Base-by-base conservation (phyloP, 2,329 filamentous ascomycete species). In the Arthrobotrys pseudoclavata region DNA sequence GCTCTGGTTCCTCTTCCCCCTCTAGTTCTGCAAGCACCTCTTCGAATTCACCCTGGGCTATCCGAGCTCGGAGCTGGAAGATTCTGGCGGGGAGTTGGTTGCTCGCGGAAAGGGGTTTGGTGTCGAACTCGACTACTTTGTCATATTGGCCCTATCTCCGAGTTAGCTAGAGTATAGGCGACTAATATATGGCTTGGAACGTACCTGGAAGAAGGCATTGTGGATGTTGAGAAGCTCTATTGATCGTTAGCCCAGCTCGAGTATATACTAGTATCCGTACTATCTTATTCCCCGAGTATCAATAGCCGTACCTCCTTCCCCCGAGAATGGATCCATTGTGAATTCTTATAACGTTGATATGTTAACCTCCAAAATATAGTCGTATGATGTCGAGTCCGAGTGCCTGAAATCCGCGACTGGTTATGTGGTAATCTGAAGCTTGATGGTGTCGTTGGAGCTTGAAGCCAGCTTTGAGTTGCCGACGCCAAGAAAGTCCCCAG, bases 121-220 rank as follows among this genome's bases (percentile, higher is more conserved):
- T 91, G 84, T 96, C 91, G 85, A 94, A 97, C 85, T 96, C 91
- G 84, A 96, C 85, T 79, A 96, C 94, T 83, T 91, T 87, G 83
- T 92, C 88, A 87, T 93, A 97, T 86, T 97, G 94, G 83, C 92
- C 94, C 84, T 77, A 18, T n/a, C 15, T 18, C n/a, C 24, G 18
- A 37, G 31, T 76, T 66, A 76, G 60, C 29, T 40, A 34, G 12
- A 22, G 26, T 18, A 37, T 18, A 2, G 10, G 24, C n/a, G 40
- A 50, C n/a, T 45, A 9, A 15, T 6, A 22, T 34, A 47, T 48
- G 26, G 24, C 12, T 45, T 26, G 47, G 47, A 4, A 42, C 37
- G 31, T 70, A 77, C 74, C 40, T 91, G 89, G 84, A 91, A 88
- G 85, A 91, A 91, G 85, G 89, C 84, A 84, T 89, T 91, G 86